A percentile compares a stretch with the other conserved stretches of the same genome.
phyloP scores from a whole-genome alignment of 352 stramenopile genomes.

The Hyaloperonospora arabidopsidis region DNA sequence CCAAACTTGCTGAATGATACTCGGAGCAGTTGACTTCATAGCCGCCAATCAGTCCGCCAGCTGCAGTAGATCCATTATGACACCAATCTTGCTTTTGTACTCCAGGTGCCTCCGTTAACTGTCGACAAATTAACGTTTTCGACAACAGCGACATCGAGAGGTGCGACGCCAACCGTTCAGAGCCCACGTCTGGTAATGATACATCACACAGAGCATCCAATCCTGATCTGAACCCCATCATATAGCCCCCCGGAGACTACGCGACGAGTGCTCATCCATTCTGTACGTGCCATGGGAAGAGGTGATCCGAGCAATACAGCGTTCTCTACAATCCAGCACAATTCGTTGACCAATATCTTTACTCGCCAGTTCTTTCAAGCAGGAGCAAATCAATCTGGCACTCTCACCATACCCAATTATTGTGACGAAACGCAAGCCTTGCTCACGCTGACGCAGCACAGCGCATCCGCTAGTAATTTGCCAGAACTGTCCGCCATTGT shows the following conservation, averaged over 20 bases:
- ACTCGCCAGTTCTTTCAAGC: constrained; percentile 80
- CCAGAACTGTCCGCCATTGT: constrained; percentile 74
- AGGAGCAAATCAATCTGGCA: constrained; percentile 84
- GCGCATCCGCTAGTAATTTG: constrained; percentile 61
- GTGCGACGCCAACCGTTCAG: constrained; percentile 61
- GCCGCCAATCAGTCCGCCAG: constrained; percentile 39
- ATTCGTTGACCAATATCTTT: constrained; percentile 39
- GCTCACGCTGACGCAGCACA: constrained; percentile 57
- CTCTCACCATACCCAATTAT: constrained; percentile 87
- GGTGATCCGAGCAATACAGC: constrained; percentile 82
- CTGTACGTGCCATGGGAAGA: constrained; percentile 39
- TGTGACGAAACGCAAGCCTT: constrained; percentile 78
- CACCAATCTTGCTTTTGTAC: constrained; percentile 85
- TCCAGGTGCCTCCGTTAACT: constrained; percentile 78
- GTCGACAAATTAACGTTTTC: constrained; percentile 83
- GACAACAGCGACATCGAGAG: constrained; percentile 55
- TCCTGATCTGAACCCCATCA: constrained; percentile 86
- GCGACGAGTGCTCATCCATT: constrained; percentile 61
- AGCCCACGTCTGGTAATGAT: constrained; percentile 78
- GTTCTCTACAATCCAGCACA: constrained; percentile 81
- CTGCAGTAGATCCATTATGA: constrained; percentile 69
- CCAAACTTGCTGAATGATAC: too few relatives aligned
- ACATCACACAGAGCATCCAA: constrained; percentile 88
- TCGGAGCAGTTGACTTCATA: too few relatives aligned
- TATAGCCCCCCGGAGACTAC: constrained; percentile 82